Base-by-base conservation (phyloP, 2,329 filamentous ascomycete species). In the Fusarium domesticum region DNA sequence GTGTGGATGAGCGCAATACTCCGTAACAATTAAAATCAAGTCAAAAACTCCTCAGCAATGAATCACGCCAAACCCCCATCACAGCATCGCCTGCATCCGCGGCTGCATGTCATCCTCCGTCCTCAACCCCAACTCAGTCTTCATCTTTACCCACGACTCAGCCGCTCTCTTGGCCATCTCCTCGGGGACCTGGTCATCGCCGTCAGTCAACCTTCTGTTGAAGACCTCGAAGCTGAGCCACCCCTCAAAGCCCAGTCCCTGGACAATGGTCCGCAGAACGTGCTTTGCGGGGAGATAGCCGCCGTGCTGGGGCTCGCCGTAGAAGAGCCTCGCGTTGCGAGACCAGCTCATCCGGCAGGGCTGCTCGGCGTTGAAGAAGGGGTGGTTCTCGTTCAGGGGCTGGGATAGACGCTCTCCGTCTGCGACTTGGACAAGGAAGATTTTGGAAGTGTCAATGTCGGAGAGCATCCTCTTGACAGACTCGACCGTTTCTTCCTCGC, bases 391-490 rank as follows among this genome's bases (percentile, higher is more conserved):
- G 62, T 35, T 83, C 69, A 91, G 64, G 0, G 86, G 85, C 10
- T 68, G 57, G 0, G 64, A 57, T 4, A 90, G 71, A 4, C 76
- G 71, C 62, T 89, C 84, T 1, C 81, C 87, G 58, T 92, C 87
- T 5, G 87, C 86, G 6, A 91, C 75, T 60, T 92, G 88, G 1
- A 92, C 72, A 57, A 87, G 88, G 57, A 89, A 88, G 0, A 92
- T 73, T 62, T 85, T 88, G 33, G 68, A 63, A 2, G 78, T 70
- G 48, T 88, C 78, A 6, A 89, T 68, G 0, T 68, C 69, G 2
- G 69, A 53, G 0, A 81, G 64, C 6, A 89, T 67, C 5, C 74
- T 69, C 23, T 70, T 62, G 34, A 89, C 64, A 1, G 82, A 84
- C 1, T 69, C 67, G 6, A 65, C 62, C 2, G 86, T 72, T 1